Base-by-base conservation (phyloP, 2,329 filamentous ascomycete species). In the Albophoma yamanashiensis region DNA sequence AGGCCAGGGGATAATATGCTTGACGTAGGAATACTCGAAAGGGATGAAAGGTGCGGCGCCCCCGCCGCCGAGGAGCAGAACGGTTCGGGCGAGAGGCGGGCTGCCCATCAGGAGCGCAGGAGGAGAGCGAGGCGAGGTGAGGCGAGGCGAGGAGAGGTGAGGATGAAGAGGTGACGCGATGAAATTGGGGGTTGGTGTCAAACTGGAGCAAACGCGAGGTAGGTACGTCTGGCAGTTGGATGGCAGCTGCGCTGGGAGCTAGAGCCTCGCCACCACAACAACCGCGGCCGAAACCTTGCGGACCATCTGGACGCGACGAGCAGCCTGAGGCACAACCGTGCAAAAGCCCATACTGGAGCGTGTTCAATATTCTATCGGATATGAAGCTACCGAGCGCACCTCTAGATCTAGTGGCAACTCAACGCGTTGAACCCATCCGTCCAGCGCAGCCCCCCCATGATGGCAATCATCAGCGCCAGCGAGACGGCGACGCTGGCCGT, bases 371-470 rank as follows among this genome's bases (percentile, higher is more conserved):
- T 50, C 45, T 52, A 52, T 42, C 15, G 5, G 40, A 20, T 43
- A 43, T 43, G 15, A 43, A n/a, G 20, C 17, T 43, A n/a, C n/a
- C 17, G 7, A n/a, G 9, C 8, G 36, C 11, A 9, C 2, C 7
- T 20, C 17, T n/a, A n/a, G 17, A n/a, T 25, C 34, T n/a, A 56
- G 9, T 55, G 59, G 62, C 80, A 82, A 11, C 68, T 56, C 59
- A 81, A 59, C 2, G 64, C 64, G 20, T 68, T 71, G 66, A 86
- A 87, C 1, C 83, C 85, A 7, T 76, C 71, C 36, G 79, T 87
- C 91, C 90, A 95, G 62, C 82, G 75, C 68, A 93, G 73, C 61
- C 87, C 86, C 0, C 91, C 91, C 86, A 93, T 90, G 22, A 92
- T 80, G 0, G 84, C 77, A 31, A 92, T 79, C 78, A 89, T 72